Percentiles rank a stretch among this genome's conserved stretches.
Conservation (phyloP, 805 yeast species). For the Lipomyces orientalis region DNA sequence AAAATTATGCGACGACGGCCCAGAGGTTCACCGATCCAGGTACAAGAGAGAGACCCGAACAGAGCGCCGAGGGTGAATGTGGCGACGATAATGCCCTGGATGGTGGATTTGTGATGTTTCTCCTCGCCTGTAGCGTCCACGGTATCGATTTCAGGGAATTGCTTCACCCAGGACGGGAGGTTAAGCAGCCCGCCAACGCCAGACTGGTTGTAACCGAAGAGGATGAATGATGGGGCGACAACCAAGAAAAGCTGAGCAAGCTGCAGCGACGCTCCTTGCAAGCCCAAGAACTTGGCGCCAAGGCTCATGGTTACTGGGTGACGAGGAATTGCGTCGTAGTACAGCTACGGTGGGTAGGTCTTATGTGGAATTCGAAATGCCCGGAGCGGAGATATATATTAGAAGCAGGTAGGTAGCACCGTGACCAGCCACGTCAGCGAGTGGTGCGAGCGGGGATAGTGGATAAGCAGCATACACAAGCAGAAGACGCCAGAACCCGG, state of each 20-base stretch:
- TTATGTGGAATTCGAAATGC: too few relatives aligned
- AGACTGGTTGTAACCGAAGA: conserved; percentile 1
- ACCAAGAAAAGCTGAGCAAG: not conserved
- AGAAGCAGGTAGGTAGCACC: too few relatives aligned
- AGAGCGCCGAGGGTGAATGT: conserved; percentile 76
- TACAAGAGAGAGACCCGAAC: conserved; percentile 70
- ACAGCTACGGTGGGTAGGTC: too few relatives aligned
- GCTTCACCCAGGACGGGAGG: not conserved
- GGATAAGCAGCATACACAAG: too few relatives aligned
- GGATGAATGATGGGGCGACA: conserved; percentile 5
- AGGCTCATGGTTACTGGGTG: too few relatives aligned
- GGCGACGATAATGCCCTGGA: conserved; percentile 40
- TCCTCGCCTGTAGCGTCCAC: not conserved
- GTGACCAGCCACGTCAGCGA: too few relatives aligned
- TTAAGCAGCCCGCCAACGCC: conserved; percentile 5
- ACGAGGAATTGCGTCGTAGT: too few relatives aligned
- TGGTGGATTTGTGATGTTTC: conserved; percentile 4
- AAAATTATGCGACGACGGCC: conserved; percentile 73
- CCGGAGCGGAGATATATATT: too few relatives aligned
- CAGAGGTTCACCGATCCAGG: conserved; percentile 62
- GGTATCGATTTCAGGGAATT: conserved; percentile 2
- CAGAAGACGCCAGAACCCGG: too few relatives aligned
- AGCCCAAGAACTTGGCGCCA: not conserved
- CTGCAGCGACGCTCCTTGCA: conserved; percentile 1
- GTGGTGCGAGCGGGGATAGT: too few relatives aligned